phyloP scores from a whole-genome alignment of 768 basidiomycete species.

The Termitomyces eurrhizus region DNA sequence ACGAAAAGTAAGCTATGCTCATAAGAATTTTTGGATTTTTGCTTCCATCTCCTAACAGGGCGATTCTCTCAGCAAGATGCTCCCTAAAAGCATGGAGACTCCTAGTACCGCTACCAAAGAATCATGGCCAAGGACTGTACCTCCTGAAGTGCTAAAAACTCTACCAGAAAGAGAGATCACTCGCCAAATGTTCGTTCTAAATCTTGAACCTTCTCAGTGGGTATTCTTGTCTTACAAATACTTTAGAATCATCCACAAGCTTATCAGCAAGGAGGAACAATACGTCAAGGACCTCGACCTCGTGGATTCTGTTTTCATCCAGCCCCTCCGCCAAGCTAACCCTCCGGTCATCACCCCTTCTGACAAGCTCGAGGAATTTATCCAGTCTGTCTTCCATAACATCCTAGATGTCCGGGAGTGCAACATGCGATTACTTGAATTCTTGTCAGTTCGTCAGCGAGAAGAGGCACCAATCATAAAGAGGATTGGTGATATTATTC shows the following conservation, averaged over 20 bases:
- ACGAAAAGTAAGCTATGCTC: conserved; percentile 41
- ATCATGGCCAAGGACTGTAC: conserved; percentile 46
- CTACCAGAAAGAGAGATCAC: conserved; percentile 76
- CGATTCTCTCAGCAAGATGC: conserved; percentile 25
- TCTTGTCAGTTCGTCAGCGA: conserved; percentile 79
- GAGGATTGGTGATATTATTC: conserved; percentile 84
- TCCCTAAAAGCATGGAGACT: conserved; percentile 22
- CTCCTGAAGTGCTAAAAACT: conserved; percentile 32
- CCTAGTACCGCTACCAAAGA: conserved; percentile 44
- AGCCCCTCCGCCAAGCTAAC: conserved; percentile 41
- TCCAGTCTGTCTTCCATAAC: conserved; percentile 87
- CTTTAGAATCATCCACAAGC: conserved; percentile 74
- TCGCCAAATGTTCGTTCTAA: conserved; percentile 61
- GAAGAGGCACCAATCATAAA: conserved; percentile 83
- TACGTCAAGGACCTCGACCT: conserved; percentile 86
- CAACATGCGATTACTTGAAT: conserved; percentile 76
- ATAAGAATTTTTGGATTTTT: background rate
- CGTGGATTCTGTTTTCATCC: conserved; percentile 64
- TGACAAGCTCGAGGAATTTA: conserved; percentile 71
- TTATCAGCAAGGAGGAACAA: conserved; percentile 86
- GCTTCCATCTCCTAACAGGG: conserved; percentile 18
- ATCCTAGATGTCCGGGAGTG: conserved; percentile 80
- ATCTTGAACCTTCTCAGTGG: background rate
- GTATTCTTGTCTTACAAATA: conserved; percentile 1
- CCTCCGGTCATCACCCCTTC: conserved; percentile 42